Percentiles rank a stretch among this genome's conserved stretches.
Evolutionary conservation across 202 grass and related monocot species (phyloP).

Genomic region (Panicum virgatum): DNA sequence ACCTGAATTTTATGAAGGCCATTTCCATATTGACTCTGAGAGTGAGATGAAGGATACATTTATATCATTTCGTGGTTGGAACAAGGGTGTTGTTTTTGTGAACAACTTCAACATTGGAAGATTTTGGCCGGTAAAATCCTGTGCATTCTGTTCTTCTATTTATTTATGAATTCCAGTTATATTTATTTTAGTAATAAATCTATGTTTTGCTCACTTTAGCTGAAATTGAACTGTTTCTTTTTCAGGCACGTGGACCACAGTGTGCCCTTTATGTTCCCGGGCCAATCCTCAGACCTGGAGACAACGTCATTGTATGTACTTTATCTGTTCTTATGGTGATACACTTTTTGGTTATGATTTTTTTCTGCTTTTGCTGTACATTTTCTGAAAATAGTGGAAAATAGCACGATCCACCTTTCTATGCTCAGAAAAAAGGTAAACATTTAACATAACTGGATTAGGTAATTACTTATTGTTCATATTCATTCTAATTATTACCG

Average conservation of each 20-base stretch:
- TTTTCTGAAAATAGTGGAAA: neutral
- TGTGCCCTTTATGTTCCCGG: slow-evolving; percentile 88
- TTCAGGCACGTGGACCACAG: slow-evolving; percentile 75
- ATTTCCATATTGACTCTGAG: slow-evolving; percentile 56
- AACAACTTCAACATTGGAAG: slow-evolving; percentile 96
- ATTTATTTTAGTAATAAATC: neutral
- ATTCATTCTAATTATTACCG: neutral
- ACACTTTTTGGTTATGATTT: neutral
- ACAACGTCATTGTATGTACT: slow-evolving; percentile 72
- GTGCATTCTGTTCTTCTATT: neutral
- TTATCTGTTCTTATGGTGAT: slow-evolving; percentile 25
- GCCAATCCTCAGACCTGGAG: slow-evolving; percentile 70
- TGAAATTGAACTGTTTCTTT: slow-evolving; percentile 37
- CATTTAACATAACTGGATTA: neutral
- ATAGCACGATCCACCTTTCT: neutral
- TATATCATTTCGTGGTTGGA: slow-evolving; percentile 95
- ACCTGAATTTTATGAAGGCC: slow-evolving; percentile 77
- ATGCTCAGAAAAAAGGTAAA: neutral
- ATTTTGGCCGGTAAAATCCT: slow-evolving; percentile 88
- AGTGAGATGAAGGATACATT: slow-evolving; percentile 80
- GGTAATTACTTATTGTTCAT: neutral
- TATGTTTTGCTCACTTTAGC: slow-evolving; percentile 29
- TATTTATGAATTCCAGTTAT: slow-evolving; percentile 8
- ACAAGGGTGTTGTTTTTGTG: slow-evolving; percentile 92
- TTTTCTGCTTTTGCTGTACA: neutral